Evolutionary conservation across 192 early-diverging fungal genomes (phyloP).

Genomic region (Coemansia erecta): DNA sequence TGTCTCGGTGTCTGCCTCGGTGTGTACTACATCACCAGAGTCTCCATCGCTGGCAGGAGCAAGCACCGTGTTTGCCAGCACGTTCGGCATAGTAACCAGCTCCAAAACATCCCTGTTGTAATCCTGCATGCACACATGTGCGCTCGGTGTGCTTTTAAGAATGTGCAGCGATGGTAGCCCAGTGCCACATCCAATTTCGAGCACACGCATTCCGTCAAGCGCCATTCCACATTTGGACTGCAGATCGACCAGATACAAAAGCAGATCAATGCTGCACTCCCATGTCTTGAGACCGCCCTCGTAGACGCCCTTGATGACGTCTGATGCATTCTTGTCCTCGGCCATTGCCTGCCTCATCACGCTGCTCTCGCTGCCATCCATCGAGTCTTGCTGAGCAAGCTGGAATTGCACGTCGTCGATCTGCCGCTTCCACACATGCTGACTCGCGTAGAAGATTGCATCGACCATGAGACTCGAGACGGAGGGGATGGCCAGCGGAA

Average conservation of each 20-base stretch:
- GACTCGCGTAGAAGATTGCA: slow-evolving; percentile 31
- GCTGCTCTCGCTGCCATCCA: slow-evolving; percentile 51
- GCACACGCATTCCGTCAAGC: slow-evolving; percentile 8
- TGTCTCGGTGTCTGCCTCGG: slow-evolving; percentile 30
- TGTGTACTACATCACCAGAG: slow-evolving; percentile 63
- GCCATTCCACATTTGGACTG: slow-evolving; percentile 7
- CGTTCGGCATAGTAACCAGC: slow-evolving; percentile 89
- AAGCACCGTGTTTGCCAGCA: slow-evolving; percentile 73
- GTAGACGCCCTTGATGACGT: slow-evolving; percentile 87
- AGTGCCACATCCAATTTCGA: slow-evolving; percentile 87
- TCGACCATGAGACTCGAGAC: slow-evolving; percentile 42
- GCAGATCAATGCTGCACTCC: slow-evolving; percentile 91
- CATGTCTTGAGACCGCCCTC: slow-evolving; percentile 97
- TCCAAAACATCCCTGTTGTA: slow-evolving; percentile 88
- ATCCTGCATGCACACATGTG: slow-evolving; percentile 81
- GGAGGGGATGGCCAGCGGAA: slow-evolving; percentile 28
- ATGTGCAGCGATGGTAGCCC: slow-evolving; percentile 81
- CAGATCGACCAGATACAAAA: slow-evolving; percentile 62
- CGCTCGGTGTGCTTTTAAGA: slow-evolving; percentile 51
- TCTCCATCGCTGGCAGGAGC: slow-evolving; percentile 11
- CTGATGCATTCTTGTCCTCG: slow-evolving; percentile 45
- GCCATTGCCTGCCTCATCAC: slow-evolving; percentile 31
- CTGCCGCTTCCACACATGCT: slow-evolving; percentile 64
- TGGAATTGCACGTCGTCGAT: slow-evolving; percentile 83
- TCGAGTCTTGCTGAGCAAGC: slow-evolving; percentile 69